Conservation (phyloP, 306 rosid species). For the Lathyrus sativus region DNA sequence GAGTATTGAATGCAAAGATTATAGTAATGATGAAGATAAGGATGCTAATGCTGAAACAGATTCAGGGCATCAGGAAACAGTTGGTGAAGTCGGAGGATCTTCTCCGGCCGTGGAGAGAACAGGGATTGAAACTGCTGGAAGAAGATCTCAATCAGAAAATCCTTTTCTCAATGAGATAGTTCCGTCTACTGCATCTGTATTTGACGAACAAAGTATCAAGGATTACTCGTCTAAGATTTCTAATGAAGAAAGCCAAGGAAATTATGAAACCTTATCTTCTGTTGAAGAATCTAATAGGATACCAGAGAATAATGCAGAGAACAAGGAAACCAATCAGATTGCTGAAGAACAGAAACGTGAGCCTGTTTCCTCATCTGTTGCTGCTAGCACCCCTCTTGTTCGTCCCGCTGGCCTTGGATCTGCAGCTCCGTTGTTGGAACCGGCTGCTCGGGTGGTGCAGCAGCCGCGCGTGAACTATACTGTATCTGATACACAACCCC, state of each 20-base stretch:
- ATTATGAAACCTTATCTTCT: conserved; percentile 22
- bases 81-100: conserved; percentile 38
- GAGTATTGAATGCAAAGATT: conserved; percentile 39
- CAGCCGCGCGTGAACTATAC: background rate
- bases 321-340: conserved; percentile 22
- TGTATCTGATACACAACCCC: conserved; percentile 57
- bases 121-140: background rate
- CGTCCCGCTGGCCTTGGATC: conserved; percentile 1
- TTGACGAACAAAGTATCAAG: conserved; percentile 20
- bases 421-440: background rate
- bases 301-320: conserved; percentile 46
- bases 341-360: background rate
- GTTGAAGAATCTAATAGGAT: conserved; percentile 43
- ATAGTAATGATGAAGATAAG: conserved; percentile 27
- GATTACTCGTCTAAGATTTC: conserved; percentile 35
- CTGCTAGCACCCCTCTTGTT: background rate
- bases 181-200: conserved; percentile 36
- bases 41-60: conserved; percentile 25
- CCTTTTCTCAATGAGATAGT: conserved; percentile 37
- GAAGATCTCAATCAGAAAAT: conserved; percentile 13
- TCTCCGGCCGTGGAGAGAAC: conserved; percentile 39
- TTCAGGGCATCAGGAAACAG: conserved; percentile 37
- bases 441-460: background rate
- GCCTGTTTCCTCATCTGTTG: conserved; percentile 36
- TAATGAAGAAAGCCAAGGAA: conserved; percentile 37